These are phyloP conservation scores for Gonium pectorale DNA, from an alignment of 139 green algal genomes.

Conservation along the genomic window DNA sequence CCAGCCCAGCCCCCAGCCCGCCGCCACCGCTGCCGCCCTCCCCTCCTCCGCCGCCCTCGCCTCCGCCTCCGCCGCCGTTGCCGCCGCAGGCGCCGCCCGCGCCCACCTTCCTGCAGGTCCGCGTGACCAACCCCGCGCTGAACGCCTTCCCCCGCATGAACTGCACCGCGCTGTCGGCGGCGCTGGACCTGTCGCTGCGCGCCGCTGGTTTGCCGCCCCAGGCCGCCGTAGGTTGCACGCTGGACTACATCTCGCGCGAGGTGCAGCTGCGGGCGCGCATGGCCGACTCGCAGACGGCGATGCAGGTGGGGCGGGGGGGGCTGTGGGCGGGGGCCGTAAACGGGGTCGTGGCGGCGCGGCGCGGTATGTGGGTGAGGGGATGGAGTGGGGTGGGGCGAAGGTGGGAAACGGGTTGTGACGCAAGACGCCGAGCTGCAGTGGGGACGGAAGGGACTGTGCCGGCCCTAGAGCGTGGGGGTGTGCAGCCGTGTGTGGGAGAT, in stretches of 20 bases:
- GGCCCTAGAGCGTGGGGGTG: too few species aligned
- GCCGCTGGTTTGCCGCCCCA: neutral
- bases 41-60: neutral
- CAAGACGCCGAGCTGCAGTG: too few species aligned
- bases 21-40: neutral
- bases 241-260: neutral
- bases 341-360: too few species aligned
- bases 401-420: too few species aligned
- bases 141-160: constrained; percentile 13
- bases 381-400: too few species aligned
- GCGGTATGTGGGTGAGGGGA: too few species aligned
- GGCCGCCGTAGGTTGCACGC: neutral
- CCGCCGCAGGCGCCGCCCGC: neutral
- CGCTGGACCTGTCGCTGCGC: neutral
- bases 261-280: neutral
- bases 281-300: neutral
- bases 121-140: neutral
- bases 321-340: too few species aligned
- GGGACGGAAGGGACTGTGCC: too few species aligned
- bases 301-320: neutral
- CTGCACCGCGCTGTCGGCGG: neutral
- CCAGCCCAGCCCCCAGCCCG: neutral
- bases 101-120: constrained; percentile 17
- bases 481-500: too few species aligned
- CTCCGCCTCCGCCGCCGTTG: neutral